Evolutionary conservation across 352 stramenopile genomes (phyloP), one percentile per base, ranked within the genome.

Genomic region (Globisporangium spinosum): DNA sequence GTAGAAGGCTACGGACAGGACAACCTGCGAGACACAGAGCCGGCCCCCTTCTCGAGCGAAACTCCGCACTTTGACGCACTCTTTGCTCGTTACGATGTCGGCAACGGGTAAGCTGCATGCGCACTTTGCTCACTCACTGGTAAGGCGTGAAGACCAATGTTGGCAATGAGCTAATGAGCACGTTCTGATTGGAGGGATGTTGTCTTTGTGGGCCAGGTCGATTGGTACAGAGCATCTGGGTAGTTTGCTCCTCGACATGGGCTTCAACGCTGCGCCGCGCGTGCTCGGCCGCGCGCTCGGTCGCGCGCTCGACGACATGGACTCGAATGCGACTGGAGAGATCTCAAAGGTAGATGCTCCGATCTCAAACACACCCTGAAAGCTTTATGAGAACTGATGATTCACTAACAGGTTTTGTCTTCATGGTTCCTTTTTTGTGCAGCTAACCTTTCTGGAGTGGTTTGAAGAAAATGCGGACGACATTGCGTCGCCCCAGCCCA

Each of bases 361-460:
- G 10, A 34, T n/a, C 23, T n/a, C 40, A 47, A 58, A 17, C 25
- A 55, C 8, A 17, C 8, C 8, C 40, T 47, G 40, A n/a, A 47
- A n/a, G 13, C 40, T 58, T 58, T 25, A 23, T 23, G 38, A 13
- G 13, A 13, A 47, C 13, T 17, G 1, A 25, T 7, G 54, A 25
- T 20, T 58, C 22, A 40, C 54, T 6, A 7, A 6, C 15, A 13
- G 2, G 17, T 10, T 32, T 3, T 58, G 2, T 38, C 22, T 38
- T 38, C 27, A 58, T 58, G 23, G 7, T 0, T 34, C 13, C 3
- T 7, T 17, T 5, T 17, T 7, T 27, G 7, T 43, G 35, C 35
- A 87, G 72, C 49, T 89, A 54, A 70, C 73, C 22, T 91, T 91
- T 38, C 77, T 91, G 45, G 81, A 91, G 59, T 91, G 83, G 83